Conservation (phyloP, 805 yeast genomes). For the Suhomyces kilbournensis region DNA sequence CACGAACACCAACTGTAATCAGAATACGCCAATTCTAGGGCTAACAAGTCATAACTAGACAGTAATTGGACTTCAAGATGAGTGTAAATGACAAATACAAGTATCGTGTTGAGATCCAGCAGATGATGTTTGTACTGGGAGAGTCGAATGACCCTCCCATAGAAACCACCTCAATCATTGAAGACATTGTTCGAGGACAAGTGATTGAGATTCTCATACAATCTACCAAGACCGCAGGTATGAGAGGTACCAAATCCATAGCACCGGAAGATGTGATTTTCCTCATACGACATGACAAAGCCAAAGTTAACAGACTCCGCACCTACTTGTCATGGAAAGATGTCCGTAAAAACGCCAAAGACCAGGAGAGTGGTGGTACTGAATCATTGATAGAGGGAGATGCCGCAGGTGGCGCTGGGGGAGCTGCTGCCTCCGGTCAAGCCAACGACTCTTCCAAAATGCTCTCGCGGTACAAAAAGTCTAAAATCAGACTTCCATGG, state of each 20-base stretch:
- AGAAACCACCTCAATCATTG: slow-evolving; percentile 88
- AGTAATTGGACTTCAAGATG: background rate
- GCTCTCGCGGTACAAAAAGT: slow-evolving; percentile 58
- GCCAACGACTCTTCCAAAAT: slow-evolving; percentile 39
- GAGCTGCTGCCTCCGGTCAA: slow-evolving; percentile 31
- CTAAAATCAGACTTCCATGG: slow-evolving; percentile 89
- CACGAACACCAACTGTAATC: background rate
- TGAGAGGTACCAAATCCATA: slow-evolving; percentile 79
- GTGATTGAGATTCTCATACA: slow-evolving; percentile 82
- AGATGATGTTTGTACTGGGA: slow-evolving; percentile 98
- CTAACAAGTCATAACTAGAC: background rate
- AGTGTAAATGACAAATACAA: slow-evolving; percentile 48
- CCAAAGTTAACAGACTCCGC: slow-evolving; percentile 86
- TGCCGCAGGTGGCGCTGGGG: slow-evolving; percentile 42
- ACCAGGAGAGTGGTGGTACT: slow-evolving; percentile 51
- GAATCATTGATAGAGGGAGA: slow-evolving; percentile 51
- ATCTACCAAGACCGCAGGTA: slow-evolving; percentile 71
- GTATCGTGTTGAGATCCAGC: slow-evolving; percentile 88
- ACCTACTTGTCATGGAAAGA: slow-evolving; percentile 97
- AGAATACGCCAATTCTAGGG: background rate
- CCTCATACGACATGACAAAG: slow-evolving; percentile 86
- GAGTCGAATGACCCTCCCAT: slow-evolving; percentile 93
- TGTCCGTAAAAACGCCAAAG: slow-evolving; percentile 75
- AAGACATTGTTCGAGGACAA: slow-evolving; percentile 92
- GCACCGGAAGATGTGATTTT: slow-evolving; percentile 93